phyloP scores from a whole-genome alignment of 2,329 filamentous ascomycete genomes.

The Aureobasidium sp. region DNA sequence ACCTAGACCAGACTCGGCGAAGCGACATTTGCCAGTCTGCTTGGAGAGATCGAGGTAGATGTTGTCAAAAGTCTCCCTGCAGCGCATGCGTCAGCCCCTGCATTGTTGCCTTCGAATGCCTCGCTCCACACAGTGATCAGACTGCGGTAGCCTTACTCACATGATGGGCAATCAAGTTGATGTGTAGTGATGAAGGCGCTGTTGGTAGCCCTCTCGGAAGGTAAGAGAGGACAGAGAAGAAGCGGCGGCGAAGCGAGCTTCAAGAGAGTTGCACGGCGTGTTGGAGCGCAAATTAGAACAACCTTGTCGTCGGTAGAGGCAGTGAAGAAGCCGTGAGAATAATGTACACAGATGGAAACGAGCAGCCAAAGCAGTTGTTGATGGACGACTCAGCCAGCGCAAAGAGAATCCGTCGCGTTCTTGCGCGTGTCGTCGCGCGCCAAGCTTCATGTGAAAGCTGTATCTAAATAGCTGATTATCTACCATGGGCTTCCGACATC shows the following conservation, averaged over 20 bases:
- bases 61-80: constrained; percentile 88
- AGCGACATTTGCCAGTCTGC: constrained; percentile 84
- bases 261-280: background rate
- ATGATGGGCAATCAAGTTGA: background rate
- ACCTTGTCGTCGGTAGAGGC: background rate
- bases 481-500: background rate
- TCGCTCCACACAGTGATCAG: background rate
- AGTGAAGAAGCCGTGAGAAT: background rate
- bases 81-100: constrained; percentile 8
- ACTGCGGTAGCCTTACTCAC: background rate
- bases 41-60: constrained; percentile 95
- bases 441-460: background rate
- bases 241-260: background rate
- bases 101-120: background rate
- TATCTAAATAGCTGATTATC: background rate
- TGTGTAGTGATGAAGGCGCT: background rate
- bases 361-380: background rate
- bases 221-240: background rate
- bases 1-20: constrained; percentile 87
- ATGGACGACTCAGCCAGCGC: background rate
- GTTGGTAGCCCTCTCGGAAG: background rate
- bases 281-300: background rate
- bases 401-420: constrained; percentile 6
- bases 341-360: background rate
- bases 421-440: background rate